These are phyloP conservation scores for Colletotrichum filicis DNA, from an alignment of 2,329 filamentous ascomycete species.

Conservation along the genomic window DNA sequence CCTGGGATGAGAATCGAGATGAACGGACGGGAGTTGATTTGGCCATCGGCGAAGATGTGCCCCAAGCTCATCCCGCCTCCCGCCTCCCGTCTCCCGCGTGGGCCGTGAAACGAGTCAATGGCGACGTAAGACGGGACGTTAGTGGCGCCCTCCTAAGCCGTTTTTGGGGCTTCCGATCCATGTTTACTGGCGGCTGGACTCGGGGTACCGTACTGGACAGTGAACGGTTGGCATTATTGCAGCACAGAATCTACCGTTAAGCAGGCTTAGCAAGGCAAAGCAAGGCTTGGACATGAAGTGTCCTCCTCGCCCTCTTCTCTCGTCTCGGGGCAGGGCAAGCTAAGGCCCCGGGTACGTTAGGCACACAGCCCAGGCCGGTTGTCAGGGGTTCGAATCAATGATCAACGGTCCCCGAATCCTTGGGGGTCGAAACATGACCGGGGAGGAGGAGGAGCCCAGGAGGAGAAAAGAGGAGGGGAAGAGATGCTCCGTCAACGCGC, in stretches of 20 bases:
- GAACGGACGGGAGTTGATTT: neutral
- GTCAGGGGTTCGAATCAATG: constrained; percentile 23
- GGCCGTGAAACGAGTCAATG: neutral
- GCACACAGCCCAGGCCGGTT: neutral
- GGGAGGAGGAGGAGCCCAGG: neutral
- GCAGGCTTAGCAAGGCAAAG: neutral
- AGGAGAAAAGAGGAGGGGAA: neutral
- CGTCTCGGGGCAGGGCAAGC: neutral
- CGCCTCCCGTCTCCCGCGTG: neutral
- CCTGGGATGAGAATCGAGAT: neutral
- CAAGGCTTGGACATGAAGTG: neutral
- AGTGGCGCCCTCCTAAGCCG: constrained; percentile 1
- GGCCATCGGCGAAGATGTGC: neutral
- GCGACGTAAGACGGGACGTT: constrained; percentile 13
- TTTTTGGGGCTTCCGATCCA: neutral
- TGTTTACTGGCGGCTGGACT: neutral
- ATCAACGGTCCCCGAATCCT: constrained; percentile 13
- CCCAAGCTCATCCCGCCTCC: neutral
- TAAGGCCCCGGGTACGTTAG: neutral
- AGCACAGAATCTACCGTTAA: neutral
- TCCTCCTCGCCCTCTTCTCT: neutral
- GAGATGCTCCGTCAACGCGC: neutral
- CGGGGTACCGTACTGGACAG: no score
- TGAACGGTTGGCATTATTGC: neutral
- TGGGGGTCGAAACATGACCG: neutral